Conservation (phyloP, 805 yeast genomes). For the Cyberlindnera mycetangii region DNA sequence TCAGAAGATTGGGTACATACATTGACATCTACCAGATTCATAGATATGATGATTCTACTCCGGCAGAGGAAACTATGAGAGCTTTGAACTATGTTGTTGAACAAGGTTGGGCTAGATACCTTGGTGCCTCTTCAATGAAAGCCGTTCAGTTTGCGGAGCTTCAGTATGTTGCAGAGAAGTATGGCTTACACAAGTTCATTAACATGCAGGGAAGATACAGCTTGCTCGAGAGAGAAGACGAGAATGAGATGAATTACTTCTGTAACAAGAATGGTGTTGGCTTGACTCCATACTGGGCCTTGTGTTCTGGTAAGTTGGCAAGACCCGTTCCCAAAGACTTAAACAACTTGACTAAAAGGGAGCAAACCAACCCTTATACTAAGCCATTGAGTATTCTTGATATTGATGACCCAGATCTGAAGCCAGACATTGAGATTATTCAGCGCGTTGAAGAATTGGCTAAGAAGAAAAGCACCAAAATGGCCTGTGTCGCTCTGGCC, state of each 20-base stretch:
- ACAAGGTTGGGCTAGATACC: conserved; percentile 46
- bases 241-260: conserved; percentile 56
- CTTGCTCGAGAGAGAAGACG: conserved; percentile 56
- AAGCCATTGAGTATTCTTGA: conserved; percentile 1
- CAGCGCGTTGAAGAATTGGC: conserved; percentile 52
- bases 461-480: conserved; percentile 41
- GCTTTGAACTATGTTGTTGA: conserved; percentile 50
- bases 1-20: conserved; percentile 42
- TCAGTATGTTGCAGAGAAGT: conserved; percentile 52
- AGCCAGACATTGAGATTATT: conserved; percentile 35
- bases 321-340: conserved; percentile 34
- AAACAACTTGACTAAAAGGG: conserved; percentile 9
- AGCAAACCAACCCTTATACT: background rate
- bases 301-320: conserved; percentile 51
- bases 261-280: conserved; percentile 53
- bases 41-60: conserved; percentile 42
- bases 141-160: conserved; percentile 50
- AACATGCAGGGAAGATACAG: conserved; percentile 59
- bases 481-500: conserved; percentile 51
- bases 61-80: conserved; percentile 49
- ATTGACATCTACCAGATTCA: conserved; percentile 53
- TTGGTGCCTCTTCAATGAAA: conserved; percentile 64
- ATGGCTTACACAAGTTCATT: conserved; percentile 56
- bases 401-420: conserved; percentile 4
- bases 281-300: conserved; percentile 59